phyloP scores from a whole-genome alignment of 2,329 filamentous ascomycete species.

The Epichloe hybrida region DNA sequence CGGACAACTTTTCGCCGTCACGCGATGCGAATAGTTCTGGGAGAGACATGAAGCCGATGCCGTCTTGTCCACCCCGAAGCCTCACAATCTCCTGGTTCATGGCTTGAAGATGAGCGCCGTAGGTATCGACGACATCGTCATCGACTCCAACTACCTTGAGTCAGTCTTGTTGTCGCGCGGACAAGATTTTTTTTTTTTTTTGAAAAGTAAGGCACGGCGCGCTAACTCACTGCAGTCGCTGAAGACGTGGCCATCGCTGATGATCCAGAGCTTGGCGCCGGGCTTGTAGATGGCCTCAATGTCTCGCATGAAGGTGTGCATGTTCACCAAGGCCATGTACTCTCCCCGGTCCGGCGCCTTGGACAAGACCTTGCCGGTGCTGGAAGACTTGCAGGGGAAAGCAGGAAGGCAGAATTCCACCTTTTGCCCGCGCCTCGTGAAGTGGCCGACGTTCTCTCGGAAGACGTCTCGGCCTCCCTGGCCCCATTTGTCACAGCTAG shows the following conservation, averaged over 20 bases:
- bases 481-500: slow-evolving; percentile 12
- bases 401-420: slow-evolving; percentile 22
- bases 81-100: slow-evolving; percentile 19
- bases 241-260: slow-evolving; percentile 28
- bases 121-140: slow-evolving; percentile 26
- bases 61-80: slow-evolving; percentile 11
- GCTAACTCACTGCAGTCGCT: slow-evolving; percentile 23
- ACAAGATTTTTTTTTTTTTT: no score
- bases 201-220: slow-evolving; percentile 1
- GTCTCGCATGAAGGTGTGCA: slow-evolving; percentile 16
- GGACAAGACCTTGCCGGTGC: slow-evolving; percentile 19
- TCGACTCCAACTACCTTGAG: slow-evolving; percentile 25
- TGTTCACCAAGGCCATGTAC: slow-evolving; percentile 17
- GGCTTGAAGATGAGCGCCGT: slow-evolving; percentile 22
- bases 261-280: slow-evolving; percentile 21
- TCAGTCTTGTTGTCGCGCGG: not conserved
- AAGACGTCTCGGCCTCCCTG: slow-evolving; percentile 11
- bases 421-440: slow-evolving; percentile 9
- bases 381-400: slow-evolving; percentile 27
- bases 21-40: slow-evolving; percentile 17
- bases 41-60: slow-evolving; percentile 16
- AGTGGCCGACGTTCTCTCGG: slow-evolving; percentile 10
- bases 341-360: slow-evolving; percentile 22
- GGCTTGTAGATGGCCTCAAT: slow-evolving; percentile 18
- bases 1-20: not conserved